phyloP scores from a whole-genome alignment of 1,139 yeast genomes.

The Yamadazyma diddensiae region DNA sequence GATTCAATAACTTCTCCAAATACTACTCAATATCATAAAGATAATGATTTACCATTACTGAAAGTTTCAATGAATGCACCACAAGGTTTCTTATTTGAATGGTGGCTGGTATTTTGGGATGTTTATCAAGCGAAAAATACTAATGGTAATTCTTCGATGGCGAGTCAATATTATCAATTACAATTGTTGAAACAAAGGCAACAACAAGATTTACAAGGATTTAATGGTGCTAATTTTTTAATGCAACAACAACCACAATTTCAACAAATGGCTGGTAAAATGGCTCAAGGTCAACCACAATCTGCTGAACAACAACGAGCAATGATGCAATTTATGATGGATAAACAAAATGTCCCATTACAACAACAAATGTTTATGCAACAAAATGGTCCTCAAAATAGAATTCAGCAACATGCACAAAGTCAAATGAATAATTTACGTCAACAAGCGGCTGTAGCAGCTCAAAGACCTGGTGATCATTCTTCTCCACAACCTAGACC shows the following conservation, averaged over 20 bases:
- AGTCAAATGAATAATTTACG: slow-evolving; percentile 51
- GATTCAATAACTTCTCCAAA: slow-evolving; percentile 2
- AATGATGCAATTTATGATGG: slow-evolving; percentile 24
- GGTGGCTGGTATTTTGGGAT: slow-evolving; percentile 99
- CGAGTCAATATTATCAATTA: slow-evolving; percentile 70
- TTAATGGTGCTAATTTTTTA: slow-evolving; percentile 10
- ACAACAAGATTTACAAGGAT: slow-evolving; percentile 39
- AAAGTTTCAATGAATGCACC: slow-evolving; percentile 72
- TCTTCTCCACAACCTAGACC: slow-evolving; percentile 16
- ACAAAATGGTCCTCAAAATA: slow-evolving; percentile 24
- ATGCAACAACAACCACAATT: slow-evolving; percentile 20
- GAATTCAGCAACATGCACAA: slow-evolving; percentile 50
- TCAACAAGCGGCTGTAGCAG: slow-evolving; percentile 41
- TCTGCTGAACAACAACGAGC: slow-evolving; percentile 21
- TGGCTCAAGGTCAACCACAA: slow-evolving; percentile 12
- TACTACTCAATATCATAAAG: slow-evolving; percentile 17
- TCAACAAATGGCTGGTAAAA: slow-evolving; percentile 10
- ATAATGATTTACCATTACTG: slow-evolving; percentile 46
- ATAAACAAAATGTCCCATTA: slow-evolving; percentile 25
- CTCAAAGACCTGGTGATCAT: slow-evolving; percentile 16
- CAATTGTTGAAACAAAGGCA: slow-evolving; percentile 64
- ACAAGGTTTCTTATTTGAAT: slow-evolving; percentile 82
- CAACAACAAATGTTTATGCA: slow-evolving; percentile 26
- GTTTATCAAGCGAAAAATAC: slow-evolving; percentile 75
- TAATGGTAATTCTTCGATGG: slow-evolving; percentile 52